Percentiles rank a stretch among this genome's conserved stretches.
phyloP scores from a whole-genome alignment of 306 rosid genomes.

The Oxytropis ochrocephala region DNA sequence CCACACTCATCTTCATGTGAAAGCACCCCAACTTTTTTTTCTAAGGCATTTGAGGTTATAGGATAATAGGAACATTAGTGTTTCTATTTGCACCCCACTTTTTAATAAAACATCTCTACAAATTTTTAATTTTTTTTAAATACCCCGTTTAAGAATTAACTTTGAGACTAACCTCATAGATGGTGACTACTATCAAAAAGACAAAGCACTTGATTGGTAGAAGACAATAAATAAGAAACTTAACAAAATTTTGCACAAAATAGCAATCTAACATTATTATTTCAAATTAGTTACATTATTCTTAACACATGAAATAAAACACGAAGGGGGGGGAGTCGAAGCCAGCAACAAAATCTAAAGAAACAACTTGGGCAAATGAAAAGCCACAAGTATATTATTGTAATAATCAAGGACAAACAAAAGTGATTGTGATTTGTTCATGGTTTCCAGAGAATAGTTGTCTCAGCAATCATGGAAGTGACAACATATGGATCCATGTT shows the following conservation, averaged over 20 bases:
- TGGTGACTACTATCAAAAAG: no score
- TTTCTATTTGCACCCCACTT: no score
- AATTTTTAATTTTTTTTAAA: no score
- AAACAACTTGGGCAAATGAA: background rate
- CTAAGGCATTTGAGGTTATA: no score
- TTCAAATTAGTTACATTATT: background rate
- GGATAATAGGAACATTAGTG: no score
- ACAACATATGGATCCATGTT: conserved; percentile 96
- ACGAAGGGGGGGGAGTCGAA: no score
- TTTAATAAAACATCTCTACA: no score
- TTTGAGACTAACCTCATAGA: no score
- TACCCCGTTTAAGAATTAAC: no score
- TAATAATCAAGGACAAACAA: background rate
- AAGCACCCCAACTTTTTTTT: no score
- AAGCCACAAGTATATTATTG: background rate
- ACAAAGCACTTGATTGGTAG: background rate
- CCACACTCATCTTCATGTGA: background rate
- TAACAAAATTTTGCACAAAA: background rate
- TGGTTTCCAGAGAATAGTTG: conserved; percentile 84
- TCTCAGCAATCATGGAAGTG: conserved; percentile 86
- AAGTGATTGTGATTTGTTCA: conserved; percentile 15
- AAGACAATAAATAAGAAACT: background rate
- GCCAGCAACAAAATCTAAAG: background rate
- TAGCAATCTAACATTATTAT: no score
- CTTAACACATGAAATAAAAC: background rate